Conservation (phyloP, 2,329 filamentous ascomycete genomes). For the Ascochyta viciae-villosae region DNA sequence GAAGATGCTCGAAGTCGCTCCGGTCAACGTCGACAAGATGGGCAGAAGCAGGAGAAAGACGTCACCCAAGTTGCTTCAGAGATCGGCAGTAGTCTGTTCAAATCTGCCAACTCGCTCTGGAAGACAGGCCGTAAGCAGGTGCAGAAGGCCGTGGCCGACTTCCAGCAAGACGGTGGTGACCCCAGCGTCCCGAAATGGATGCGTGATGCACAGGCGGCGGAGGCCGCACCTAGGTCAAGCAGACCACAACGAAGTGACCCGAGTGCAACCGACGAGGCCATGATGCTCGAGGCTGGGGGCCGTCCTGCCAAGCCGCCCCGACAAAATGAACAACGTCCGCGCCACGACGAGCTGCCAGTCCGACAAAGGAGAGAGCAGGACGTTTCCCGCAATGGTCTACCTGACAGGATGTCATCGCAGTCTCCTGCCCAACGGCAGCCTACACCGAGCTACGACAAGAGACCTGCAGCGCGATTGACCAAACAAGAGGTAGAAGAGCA, state of each 20-base stretch:
- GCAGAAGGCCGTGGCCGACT: constrained; percentile 89
- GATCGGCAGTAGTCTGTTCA: constrained; percentile 83
- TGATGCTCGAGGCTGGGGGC: constrained; percentile 76
- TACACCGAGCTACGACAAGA: constrained; percentile 37
- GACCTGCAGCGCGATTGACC: constrained; percentile 68
- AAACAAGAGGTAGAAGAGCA: constrained; percentile 81
- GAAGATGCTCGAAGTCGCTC: constrained; percentile 60
- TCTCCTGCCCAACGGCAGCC: constrained; percentile 48
- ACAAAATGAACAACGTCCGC: constrained; percentile 33
- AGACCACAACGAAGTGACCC: constrained; percentile 32
- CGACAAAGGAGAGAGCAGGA: constrained; percentile 37
- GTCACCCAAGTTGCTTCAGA: constrained; percentile 82
- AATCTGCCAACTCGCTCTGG: constrained; percentile 94
- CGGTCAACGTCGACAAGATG: constrained; percentile 59
- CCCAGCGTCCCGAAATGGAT: constrained; percentile 93
- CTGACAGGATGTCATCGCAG: constrained; percentile 49
- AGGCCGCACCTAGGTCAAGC: constrained; percentile 32
- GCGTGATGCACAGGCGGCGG: constrained; percentile 68
- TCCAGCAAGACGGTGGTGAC: constrained; percentile 73
- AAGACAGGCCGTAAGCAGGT: constrained; percentile 93
- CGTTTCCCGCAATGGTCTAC: constrained; percentile 33
- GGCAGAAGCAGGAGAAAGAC: constrained; percentile 69
- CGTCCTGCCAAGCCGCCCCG: constrained; percentile 57
- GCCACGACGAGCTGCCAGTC: constrained; percentile 29
- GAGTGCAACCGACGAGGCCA: constrained; percentile 63